Percentiles rank a stretch among this genome's conserved stretches.
phyloP scores from a whole-genome alignment of 2,329 filamentous ascomycete species.

The Aurifilum marmelostoma region DNA sequence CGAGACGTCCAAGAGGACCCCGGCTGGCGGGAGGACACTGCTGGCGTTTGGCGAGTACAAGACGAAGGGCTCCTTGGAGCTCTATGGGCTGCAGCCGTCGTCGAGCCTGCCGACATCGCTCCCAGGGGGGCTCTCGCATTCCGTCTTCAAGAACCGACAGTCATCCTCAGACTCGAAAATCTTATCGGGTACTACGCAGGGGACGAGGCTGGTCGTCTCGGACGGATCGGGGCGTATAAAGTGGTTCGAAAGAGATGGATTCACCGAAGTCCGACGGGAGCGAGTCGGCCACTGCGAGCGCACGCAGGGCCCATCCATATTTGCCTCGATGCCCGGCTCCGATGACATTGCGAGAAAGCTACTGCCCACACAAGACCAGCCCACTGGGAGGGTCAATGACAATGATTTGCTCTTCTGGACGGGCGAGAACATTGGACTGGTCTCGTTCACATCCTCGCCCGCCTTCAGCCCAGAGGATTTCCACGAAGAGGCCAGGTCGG shows the following conservation, averaged over 20 bases:
- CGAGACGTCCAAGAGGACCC: constrained; percentile 53
- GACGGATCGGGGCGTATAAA: constrained; percentile 84
- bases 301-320: constrained; percentile 51
- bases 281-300: constrained; percentile 60
- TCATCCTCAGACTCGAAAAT: constrained; percentile 81
- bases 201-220: constrained; percentile 78
- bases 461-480: constrained; percentile 57
- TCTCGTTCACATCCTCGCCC: constrained; percentile 62
- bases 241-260: constrained; percentile 88
- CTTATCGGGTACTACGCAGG: constrained; percentile 79
- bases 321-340: constrained; percentile 54
- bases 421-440: constrained; percentile 77
- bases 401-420: constrained; percentile 86
- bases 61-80: constrained; percentile 83
- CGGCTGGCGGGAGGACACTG: constrained; percentile 62
- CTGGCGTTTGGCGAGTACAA: constrained; percentile 90
- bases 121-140: constrained; percentile 45
- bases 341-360: constrained; percentile 83
- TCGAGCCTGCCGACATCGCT: constrained; percentile 30
- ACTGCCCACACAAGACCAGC: constrained; percentile 56
- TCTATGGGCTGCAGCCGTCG: constrained; percentile 66
- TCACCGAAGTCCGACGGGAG: constrained; percentile 59
- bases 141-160: constrained; percentile 76
- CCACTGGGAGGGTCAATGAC: constrained; percentile 44
- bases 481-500: constrained; percentile 47